A percentile compares a stretch with the other conserved stretches of the same genome.
These are phyloP conservation scores for Erucastrum elatum DNA, from an alignment of 345 rosid species.

Conservation along the genomic window DNA sequence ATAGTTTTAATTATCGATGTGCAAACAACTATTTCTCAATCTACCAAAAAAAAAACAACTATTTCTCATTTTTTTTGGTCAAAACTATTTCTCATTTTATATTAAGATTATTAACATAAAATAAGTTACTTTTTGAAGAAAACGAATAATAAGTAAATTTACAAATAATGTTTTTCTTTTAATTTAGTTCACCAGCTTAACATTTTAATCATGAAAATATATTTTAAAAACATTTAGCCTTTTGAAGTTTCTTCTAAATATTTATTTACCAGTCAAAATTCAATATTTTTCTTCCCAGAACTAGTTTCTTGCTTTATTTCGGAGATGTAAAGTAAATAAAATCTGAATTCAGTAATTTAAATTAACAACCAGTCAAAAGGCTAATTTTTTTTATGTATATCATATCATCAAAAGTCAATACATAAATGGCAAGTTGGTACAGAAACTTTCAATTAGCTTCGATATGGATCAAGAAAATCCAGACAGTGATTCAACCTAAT, in stretches of 20 bases:
- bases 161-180: not conserved
- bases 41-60: no score
- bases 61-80: no score
- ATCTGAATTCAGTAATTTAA: not conserved
- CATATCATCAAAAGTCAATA: not conserved
- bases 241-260: not conserved
- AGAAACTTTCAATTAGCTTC: slow-evolving; percentile 5
- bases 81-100: not conserved
- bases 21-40: not conserved
- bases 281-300: not conserved
- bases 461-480: slow-evolving; percentile 1
- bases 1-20: no score
- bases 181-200: not conserved
- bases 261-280: not conserved
- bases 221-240: not conserved
- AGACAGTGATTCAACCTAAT: slow-evolving; percentile 20
- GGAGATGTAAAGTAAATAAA: not conserved
- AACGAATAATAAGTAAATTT: not conserved
- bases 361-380: not conserved
- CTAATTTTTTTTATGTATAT: not conserved
- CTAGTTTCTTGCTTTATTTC: not conserved
- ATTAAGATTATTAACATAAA: not conserved
- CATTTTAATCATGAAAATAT: not conserved
- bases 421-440: not conserved
- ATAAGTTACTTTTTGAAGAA: not conserved